Base-by-base conservation (phyloP, 1,284 basidiomycete species). In the Malassezia caprae region DNA sequence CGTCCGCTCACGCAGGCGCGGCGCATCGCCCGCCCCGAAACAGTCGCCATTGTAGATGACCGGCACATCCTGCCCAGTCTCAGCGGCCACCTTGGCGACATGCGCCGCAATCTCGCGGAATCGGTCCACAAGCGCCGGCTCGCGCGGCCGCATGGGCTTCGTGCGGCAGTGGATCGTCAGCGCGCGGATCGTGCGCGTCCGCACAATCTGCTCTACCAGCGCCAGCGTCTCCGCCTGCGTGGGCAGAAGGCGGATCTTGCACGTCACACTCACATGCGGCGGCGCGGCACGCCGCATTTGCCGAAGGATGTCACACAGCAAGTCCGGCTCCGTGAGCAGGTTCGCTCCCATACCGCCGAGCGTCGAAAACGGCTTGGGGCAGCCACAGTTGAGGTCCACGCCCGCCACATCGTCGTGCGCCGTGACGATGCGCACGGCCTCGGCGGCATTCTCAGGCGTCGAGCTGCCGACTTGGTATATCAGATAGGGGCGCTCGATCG, bases 311-410 rank as follows among this genome's bases (percentile, higher is more conserved):
- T 67, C 69, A 73, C 91, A 91, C 11, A 98, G 80, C 19, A 90
- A 78, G 69, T 94, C 90, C 0, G 94, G 90, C 35, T 86, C 91
- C 6, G 86, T 84, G 44, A 99, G 83, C 13, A 99, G 80, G 11
- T 90, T 91, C 1, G 94, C 91, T 17, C 94, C 94, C 91, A 98
- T 96, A 0, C 94, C 93, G 0, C 85, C 79, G 66, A 90, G 87
- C 0, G 90, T 90, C 19, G 89, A 93, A 76, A 99, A 99, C 1
- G 90, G 86, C 69, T 96, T 94, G 0, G 90, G 90, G 60, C 76
- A 78, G 12, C 76, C 94, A 68, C 90, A 94, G 75, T 93, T 94
- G 61, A 94, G 82, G 75, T 93, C 90, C 68, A 99, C 82, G 19
- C 91, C 94, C 0, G 90, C 84, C 15, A 99, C 85, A 69, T 99